Evolutionary conservation across 768 basidiomycete species (phyloP), one percentile per base, ranked within the genome.

Genomic region (Suillus lakei): DNA sequence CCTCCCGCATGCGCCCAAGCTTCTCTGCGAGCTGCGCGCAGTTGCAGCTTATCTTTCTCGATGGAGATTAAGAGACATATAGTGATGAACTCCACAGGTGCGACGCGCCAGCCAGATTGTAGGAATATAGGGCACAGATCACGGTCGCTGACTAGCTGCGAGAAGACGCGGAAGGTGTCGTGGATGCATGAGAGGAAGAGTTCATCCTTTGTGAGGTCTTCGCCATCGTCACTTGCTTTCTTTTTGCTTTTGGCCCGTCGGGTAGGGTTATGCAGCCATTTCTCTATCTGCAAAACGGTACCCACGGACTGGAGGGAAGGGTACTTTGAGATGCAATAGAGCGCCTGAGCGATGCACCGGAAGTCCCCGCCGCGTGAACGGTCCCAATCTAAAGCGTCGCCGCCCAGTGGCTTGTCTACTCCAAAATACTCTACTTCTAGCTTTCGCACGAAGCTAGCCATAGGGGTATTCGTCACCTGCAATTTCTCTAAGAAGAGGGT

Each of bases 71-170:
- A 74, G 4, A 90, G 69, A 26, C 79, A 80, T 56, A 86, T 83
- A 67, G 83, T 77, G 55, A 91, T 80, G 67, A 93, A 86, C 73
- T 93, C 92, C 46, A 91, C 79, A 0, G 92, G 92, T 0, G 91
- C 82, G 1, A 92, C 80, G 44, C 87, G 88, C 67, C 76, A 77
- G 21, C 79, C 76, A 43, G 73, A 67, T 74, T 73, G 77, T 72
- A 74, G 65, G 71, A 89, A 84, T 26, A 77, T 64, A 9, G 69
- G 62, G n/a, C 70, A 77, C 23, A 78, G 68, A 8, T 79, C 69
- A 3, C 70, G 54, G 56, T 85, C 78, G 6, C 71, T 65, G 2
- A 83, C 83, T 55, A 92, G 78, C 2, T 72, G 67, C 2, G 81
- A 75, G 71, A 88, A 85, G 15, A 85, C 79, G 10, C 73, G 68